Percentiles rank a stretch among this genome's conserved stretches.
Conservation (phyloP, 2,329 filamentous ascomycete genomes). For the Aspergillus viridinutans region DNA sequence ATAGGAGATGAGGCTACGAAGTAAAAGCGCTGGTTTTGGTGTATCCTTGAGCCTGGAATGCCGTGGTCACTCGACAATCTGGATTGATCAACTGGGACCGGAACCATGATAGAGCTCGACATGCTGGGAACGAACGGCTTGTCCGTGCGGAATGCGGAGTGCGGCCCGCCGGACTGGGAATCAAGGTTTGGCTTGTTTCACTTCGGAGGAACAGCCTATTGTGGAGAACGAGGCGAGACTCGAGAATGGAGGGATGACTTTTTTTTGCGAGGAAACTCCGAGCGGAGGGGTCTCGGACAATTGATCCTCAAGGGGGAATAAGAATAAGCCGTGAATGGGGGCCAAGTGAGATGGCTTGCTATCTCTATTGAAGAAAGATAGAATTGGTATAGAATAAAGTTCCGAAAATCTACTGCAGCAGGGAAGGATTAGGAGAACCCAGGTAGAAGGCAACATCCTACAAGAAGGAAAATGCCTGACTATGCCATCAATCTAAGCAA, state of each 20-base stretch:
- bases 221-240: no score
- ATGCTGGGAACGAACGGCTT: not conserved
- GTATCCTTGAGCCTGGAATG: no score
- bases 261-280: no score
- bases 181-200: not conserved
- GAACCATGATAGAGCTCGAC: not conserved
- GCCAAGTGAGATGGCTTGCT: no score
- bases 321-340: no score
- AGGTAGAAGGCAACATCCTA: not conserved
- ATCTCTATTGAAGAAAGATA: no score
- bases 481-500: conserved; percentile 24
- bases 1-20: not conserved
- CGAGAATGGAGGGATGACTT: no score
- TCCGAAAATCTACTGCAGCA: no score
- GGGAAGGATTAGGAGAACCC: not conserved
- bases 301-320: not conserved
- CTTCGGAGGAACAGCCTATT: not conserved
- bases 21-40: not conserved
- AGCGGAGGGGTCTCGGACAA: no score
- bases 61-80: no score
- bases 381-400: no score
- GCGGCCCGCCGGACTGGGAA: not conserved
- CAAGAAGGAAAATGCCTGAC: not conserved
- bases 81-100: no score
- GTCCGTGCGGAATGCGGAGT: not conserved